Conservation (phyloP, 306 rosid genomes). For the Ochetophila trinervis region DNA sequence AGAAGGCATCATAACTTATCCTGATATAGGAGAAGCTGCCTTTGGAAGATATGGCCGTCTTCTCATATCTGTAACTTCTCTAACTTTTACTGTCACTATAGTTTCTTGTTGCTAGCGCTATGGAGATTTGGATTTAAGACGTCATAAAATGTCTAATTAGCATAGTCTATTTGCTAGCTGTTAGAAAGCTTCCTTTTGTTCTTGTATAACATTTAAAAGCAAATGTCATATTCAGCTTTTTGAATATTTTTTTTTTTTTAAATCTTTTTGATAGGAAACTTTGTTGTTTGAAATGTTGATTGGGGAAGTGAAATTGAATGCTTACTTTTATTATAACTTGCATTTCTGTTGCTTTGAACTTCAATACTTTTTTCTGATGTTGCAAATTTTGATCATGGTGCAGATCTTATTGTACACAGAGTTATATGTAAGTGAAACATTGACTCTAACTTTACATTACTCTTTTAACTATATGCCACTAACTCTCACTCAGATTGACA, state of each 20-base stretch:
- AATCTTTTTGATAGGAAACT: neutral
- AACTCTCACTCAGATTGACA: constrained; percentile 8
- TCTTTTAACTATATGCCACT: neutral
- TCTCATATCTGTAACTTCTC: constrained; percentile 57
- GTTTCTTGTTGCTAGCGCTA: neutral
- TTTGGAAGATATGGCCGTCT: constrained; percentile 74
- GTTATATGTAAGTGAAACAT: constrained; percentile 64
- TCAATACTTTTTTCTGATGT: constrained; percentile 22
- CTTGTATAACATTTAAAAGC: constrained; percentile 5
- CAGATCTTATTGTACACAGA: constrained; percentile 72
- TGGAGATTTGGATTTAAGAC: neutral
- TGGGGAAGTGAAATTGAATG: constrained; percentile 6
- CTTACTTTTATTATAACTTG: neutral
- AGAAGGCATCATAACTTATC: constrained; percentile 59
- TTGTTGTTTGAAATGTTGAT: neutral
- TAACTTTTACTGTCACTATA: neutral
- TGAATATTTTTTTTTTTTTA: constrained; percentile 1
- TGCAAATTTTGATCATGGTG: constrained; percentile 27
- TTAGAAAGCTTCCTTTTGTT: constrained; percentile 1
- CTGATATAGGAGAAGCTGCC: constrained; percentile 89
- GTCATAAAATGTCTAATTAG: neutral
- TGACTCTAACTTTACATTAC: constrained; percentile 10
- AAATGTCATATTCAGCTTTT: neutral
- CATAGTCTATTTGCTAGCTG: neutral
- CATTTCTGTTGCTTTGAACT: constrained; percentile 7